A percentile compares a stretch with the other conserved stretches of the same genome.
These are phyloP conservation scores for Piper betle DNA, from an alignment of 164 flowering plant species.

Conservation along the genomic window DNA sequence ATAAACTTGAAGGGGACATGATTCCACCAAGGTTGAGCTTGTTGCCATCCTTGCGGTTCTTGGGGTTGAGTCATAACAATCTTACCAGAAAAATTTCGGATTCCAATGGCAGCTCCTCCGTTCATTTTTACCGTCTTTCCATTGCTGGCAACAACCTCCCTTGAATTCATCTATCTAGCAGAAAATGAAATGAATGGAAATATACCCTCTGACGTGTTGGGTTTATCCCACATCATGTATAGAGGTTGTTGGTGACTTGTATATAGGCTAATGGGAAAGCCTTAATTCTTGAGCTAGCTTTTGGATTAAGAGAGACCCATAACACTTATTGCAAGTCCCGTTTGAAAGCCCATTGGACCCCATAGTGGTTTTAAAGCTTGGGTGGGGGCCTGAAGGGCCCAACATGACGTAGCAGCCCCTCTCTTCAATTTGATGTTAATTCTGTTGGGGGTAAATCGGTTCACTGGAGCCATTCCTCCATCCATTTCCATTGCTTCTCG, in stretches of 20 bases:
- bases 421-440: conserved; percentile 13
- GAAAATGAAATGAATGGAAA: conserved; percentile 25
- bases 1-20: conserved; percentile 19
- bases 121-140: conserved; percentile 8
- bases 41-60: conserved; percentile 15
- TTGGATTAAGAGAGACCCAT: too few species aligned
- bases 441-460: neutral
- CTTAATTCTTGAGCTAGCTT: too few species aligned
- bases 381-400: too few species aligned
- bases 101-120: conserved; percentile 21
- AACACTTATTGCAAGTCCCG: too few species aligned
- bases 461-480: conserved; percentile 1
- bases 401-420: conserved; percentile 7
- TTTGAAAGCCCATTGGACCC: too few species aligned
- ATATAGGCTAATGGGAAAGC: too few species aligned
- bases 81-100: conserved; percentile 30
- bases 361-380: too few species aligned
- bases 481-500: conserved; percentile 6
- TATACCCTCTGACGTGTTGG: too few species aligned
- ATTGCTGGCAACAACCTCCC: conserved; percentile 12
- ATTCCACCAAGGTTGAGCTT: conserved; percentile 20
- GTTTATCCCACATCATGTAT: too few species aligned
- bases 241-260: too few species aligned
- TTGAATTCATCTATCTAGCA: conserved; percentile 15
- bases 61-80: conserved; percentile 17